Conservation (phyloP, 2,329 filamentous ascomycete genomes). For the Nothomitra cinnamomea region DNA sequence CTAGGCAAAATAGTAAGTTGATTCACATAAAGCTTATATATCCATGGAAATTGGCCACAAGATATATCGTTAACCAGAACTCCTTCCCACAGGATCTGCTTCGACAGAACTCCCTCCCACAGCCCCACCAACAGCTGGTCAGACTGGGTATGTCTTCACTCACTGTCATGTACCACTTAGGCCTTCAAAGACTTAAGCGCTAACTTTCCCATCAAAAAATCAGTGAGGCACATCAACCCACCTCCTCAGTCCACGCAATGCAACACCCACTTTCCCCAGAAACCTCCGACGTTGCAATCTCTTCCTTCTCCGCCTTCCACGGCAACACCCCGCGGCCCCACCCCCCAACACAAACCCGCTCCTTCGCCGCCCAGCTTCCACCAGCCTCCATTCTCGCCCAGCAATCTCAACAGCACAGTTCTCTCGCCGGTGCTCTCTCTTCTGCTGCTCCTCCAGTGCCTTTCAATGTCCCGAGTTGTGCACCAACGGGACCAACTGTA, state of each 20-base stretch:
- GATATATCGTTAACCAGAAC: slow-evolving; percentile 1
- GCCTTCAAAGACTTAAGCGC: not conserved
- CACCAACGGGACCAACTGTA: slow-evolving; percentile 9
- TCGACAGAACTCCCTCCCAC: slow-evolving; percentile 8
- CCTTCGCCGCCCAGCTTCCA: slow-evolving; percentile 11
- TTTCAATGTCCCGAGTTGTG: slow-evolving; percentile 16
- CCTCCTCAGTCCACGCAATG: slow-evolving; percentile 16
- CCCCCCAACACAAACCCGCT: not conserved
- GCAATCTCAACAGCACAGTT: slow-evolving; percentile 20
- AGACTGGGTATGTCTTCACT: not conserved
- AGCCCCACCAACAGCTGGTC: not conserved
- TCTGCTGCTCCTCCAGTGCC: slow-evolving; percentile 10
- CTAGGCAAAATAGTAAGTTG: not conserved
- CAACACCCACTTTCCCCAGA: slow-evolving; percentile 41
- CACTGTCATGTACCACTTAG: not conserved
- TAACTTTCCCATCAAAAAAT: not conserved
- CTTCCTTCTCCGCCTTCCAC: slow-evolving; percentile 43
- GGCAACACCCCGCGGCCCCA: slow-evolving; percentile 18
- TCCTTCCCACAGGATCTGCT: not conserved
- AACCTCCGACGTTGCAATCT: slow-evolving; percentile 44
- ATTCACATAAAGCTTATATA: not conserved
- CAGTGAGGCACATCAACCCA: slow-evolving; percentile 15
- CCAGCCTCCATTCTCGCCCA: slow-evolving; percentile 24
- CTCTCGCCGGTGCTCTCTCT: slow-evolving; percentile 24
- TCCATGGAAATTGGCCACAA: no score